These are phyloP conservation scores for Coemansia furcata DNA, from an alignment of 192 early-diverging fungal genomes.

Conservation along the genomic window DNA sequence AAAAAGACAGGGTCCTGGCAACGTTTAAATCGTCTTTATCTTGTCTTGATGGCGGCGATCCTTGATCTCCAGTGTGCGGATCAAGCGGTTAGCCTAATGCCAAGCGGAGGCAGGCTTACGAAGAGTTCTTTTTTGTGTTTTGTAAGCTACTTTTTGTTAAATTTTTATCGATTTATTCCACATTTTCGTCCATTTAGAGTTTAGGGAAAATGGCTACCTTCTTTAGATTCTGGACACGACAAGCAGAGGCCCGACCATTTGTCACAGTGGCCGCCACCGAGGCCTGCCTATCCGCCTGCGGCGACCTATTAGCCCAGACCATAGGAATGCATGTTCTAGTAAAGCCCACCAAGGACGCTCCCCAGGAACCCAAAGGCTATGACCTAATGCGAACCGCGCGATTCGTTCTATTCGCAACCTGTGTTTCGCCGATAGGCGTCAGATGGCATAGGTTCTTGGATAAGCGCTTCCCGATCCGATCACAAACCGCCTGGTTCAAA, in stretches of 20 bases:
- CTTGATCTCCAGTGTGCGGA: background rate
- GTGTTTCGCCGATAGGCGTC: constrained; percentile 48
- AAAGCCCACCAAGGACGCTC: constrained; percentile 1
- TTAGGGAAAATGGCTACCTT: constrained; percentile 37
- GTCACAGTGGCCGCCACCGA: constrained; percentile 50
- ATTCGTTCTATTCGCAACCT: constrained; percentile 46
- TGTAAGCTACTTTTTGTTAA: background rate
- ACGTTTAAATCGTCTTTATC: background rate
- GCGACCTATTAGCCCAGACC: constrained; percentile 52
- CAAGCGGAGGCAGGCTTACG: background rate
- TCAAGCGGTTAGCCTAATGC: background rate
- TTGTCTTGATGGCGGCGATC: background rate
- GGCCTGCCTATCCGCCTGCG: constrained; percentile 48
- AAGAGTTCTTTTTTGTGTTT: background rate
- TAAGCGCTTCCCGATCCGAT: constrained; percentile 44
- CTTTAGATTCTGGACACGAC: constrained; percentile 54
- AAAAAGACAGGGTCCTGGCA: background rate
- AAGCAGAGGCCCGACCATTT: constrained; percentile 53
- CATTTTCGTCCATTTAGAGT: background rate
- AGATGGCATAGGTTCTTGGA: constrained; percentile 53
- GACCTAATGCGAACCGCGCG: constrained; percentile 45
- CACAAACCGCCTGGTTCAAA: constrained; percentile 47
- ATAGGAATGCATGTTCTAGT: constrained; percentile 25
- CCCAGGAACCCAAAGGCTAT: constrained; percentile 14
- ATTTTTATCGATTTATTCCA: background rate